These are phyloP conservation scores for Purpureocillium lavendulum DNA, from an alignment of 2,329 filamentous ascomycete species.

Conservation along the genomic window DNA sequence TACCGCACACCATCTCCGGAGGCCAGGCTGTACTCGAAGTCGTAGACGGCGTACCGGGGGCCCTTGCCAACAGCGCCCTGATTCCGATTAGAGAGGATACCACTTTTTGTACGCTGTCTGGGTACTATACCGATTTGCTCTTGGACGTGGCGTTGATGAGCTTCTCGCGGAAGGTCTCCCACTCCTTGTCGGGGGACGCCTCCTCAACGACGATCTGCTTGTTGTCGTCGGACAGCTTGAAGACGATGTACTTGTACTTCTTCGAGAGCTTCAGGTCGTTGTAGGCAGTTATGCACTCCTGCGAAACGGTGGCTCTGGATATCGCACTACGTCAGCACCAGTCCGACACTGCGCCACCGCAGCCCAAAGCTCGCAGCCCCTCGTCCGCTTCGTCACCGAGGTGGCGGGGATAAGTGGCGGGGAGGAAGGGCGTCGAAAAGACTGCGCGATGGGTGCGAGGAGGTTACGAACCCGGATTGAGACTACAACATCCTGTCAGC, in stretches of 20 bases:
- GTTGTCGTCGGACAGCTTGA: conserved; percentile 77
- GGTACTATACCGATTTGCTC: conserved; percentile 47
- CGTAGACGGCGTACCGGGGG: conserved; percentile 77
- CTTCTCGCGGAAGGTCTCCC: conserved; percentile 66
- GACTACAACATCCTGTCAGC: conserved; percentile 34
- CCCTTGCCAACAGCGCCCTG: conserved; percentile 56
- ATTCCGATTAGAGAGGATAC: too few species aligned
- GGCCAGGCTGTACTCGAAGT: conserved; percentile 69
- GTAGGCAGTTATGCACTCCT: conserved; percentile 64
- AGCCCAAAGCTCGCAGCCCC: conserved; percentile 12
- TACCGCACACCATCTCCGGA: conserved; percentile 67
- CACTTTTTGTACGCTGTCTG: too few species aligned
- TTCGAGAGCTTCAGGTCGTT: conserved; percentile 80
- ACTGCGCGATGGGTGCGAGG: conserved; percentile 7
- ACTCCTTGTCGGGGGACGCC: conserved; percentile 57
- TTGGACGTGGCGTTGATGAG: conserved; percentile 66
- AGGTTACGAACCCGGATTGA: conserved; percentile 56
- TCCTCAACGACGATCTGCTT: conserved; percentile 77
- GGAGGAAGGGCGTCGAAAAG: conserved; percentile 2
- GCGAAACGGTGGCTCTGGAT: conserved; percentile 59
- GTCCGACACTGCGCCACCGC: conserved; percentile 1
- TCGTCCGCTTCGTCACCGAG: conserved; percentile 5
- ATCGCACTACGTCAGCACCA: conserved; percentile 13
- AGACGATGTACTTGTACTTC: conserved; percentile 80
- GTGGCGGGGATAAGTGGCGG: not conserved